Evolutionary conservation across 495 filamentous ascomycete species (phyloP).

Genomic region (Aspergillus homomorphus): DNA sequence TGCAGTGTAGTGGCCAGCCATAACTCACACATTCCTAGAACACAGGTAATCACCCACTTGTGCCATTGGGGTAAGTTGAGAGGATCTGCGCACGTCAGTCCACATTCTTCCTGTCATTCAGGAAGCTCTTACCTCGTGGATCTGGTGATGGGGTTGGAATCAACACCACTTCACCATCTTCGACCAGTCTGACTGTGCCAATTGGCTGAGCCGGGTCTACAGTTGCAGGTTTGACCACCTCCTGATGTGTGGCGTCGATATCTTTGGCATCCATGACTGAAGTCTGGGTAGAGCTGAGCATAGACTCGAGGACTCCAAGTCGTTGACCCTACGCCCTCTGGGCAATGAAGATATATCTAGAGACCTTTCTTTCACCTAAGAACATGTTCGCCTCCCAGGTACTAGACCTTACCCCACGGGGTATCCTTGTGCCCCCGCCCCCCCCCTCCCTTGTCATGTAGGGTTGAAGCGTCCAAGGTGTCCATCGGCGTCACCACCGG

Average conservation of each 20-base stretch:
- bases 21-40: slow-evolving; percentile 21
- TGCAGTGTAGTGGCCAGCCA: not conserved
- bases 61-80: slow-evolving; percentile 23
- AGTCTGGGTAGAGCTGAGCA: not conserved
- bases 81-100: slow-evolving; percentile 20
- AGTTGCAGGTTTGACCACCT: not conserved
- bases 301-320: not conserved
- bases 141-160: slow-evolving; percentile 26
- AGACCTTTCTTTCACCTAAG: not conserved
- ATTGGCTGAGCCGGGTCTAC: not conserved
- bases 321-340: not conserved
- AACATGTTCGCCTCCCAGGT: not conserved
- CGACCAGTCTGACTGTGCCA: slow-evolving; percentile 18
- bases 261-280: not conserved
- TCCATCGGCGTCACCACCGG: not conserved
- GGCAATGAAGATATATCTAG: not conserved
- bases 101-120: not conserved
- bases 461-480: not conserved
- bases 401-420: not conserved
- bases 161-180: slow-evolving; percentile 17
- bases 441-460: not conserved
- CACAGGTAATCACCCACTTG: slow-evolving; percentile 23
- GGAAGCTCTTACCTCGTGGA: slow-evolving; percentile 18
- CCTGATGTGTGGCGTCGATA: not conserved
- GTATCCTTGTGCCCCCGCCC: not conserved